Conservation (phyloP, 805 yeast species). For the Saccharomyces eubayanus region DNA sequence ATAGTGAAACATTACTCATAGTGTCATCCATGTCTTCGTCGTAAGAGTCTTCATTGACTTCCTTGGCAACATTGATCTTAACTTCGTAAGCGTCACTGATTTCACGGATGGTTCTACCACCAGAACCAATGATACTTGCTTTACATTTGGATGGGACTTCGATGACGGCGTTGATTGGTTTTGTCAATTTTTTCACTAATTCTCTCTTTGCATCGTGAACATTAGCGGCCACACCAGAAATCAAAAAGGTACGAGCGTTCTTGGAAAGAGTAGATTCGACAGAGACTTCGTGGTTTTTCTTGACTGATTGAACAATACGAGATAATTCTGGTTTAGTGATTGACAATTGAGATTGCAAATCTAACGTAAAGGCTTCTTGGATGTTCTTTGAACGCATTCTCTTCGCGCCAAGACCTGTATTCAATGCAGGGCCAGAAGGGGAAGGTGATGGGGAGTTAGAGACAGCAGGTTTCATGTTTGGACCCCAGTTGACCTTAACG, state of each 20-base stretch:
- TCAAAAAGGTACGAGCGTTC: slow-evolving; percentile 72
- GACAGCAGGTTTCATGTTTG: slow-evolving; percentile 37
- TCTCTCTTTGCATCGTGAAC: slow-evolving; percentile 68
- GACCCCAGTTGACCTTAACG: slow-evolving; percentile 36
- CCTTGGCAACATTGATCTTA: slow-evolving; percentile 49
- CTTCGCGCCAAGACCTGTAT: slow-evolving; percentile 30
- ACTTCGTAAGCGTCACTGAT: slow-evolving; percentile 65
- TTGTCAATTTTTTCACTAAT: slow-evolving; percentile 65
- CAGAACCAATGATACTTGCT: slow-evolving; percentile 76
- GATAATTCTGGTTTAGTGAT: slow-evolving; percentile 58
- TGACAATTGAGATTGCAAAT: slow-evolving; percentile 57
- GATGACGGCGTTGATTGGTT: slow-evolving; percentile 56
- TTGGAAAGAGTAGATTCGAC: slow-evolving; percentile 79
- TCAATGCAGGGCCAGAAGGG: slow-evolving; percentile 17
- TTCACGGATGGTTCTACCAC: slow-evolving; percentile 75
- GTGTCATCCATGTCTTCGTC: slow-evolving; percentile 54
- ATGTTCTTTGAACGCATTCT: slow-evolving; percentile 50
- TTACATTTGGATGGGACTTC: slow-evolving; percentile 69
- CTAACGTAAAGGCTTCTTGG: slow-evolving; percentile 74
- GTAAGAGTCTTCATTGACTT: slow-evolving; percentile 31
- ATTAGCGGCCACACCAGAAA: slow-evolving; percentile 62
- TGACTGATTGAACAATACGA: slow-evolving; percentile 56
- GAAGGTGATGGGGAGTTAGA: slow-evolving; percentile 15
- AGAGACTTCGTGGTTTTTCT: slow-evolving; percentile 49
- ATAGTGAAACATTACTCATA: slow-evolving; percentile 53